phyloP scores from a whole-genome alignment of 257 asterid species.

The Gentiana straminea region DNA sequence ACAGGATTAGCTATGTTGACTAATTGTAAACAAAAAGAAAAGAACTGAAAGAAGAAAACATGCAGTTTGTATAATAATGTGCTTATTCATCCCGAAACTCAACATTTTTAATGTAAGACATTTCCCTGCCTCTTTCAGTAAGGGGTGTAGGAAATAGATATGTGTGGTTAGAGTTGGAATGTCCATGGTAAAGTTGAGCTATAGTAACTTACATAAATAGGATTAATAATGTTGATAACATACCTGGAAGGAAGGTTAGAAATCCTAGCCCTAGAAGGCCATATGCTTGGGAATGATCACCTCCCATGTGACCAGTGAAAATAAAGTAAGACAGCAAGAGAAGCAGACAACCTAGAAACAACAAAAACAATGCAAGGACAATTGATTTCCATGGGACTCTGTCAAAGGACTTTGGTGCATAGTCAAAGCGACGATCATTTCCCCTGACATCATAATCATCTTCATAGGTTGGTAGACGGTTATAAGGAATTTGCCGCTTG shows the following conservation, averaged over 20 bases:
- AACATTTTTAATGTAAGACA: too few relatives aligned
- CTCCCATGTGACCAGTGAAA: constrained; percentile 89
- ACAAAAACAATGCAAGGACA: constrained; percentile 65
- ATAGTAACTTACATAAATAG: too few relatives aligned
- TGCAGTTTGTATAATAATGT: too few relatives aligned
- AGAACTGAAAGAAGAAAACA: too few relatives aligned
- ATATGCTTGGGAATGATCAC: constrained; percentile 73
- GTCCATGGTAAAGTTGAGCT: too few relatives aligned
- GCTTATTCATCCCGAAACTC: too few relatives aligned
- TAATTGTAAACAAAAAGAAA: too few relatives aligned
- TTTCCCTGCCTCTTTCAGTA: too few relatives aligned
- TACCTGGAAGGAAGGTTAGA: constrained; percentile 82
- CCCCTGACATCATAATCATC: constrained; percentile 24
- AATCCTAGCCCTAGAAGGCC: constrained; percentile 79
- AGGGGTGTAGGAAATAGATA: too few relatives aligned
- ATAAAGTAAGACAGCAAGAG: constrained; percentile 63
- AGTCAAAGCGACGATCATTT: constrained; percentile 67
- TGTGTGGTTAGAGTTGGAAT: too few relatives aligned
- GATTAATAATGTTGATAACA: not conserved
- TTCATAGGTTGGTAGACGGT: constrained; percentile 40
- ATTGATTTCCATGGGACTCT: constrained; percentile 89
- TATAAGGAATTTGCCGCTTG: constrained; percentile 50
- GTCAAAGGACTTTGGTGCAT: constrained; percentile 50
- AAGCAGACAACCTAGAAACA: constrained; percentile 76
- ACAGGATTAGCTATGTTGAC: too few relatives aligned